These are phyloP conservation scores for Nothophytophthora sp. DNA, from an alignment of 352 stramenopile genomes.

Conservation along the genomic window DNA sequence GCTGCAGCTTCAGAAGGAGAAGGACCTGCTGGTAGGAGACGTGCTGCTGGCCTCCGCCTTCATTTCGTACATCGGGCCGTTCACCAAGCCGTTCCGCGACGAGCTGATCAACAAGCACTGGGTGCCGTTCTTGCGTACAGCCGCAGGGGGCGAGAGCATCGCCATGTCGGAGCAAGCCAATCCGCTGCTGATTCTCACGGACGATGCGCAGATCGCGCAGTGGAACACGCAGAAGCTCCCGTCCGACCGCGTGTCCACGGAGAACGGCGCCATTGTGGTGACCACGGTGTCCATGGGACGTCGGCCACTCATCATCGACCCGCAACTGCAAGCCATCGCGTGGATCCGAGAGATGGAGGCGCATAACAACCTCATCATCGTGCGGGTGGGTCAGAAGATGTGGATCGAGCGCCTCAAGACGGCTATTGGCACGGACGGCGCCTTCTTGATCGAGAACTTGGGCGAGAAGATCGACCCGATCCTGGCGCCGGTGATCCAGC, in stretches of 20 bases:
- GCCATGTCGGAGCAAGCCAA: constrained; percentile 92
- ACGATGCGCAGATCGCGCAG: constrained; percentile 91
- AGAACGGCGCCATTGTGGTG: constrained; percentile 93
- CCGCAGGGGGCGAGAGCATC: constrained; percentile 84
- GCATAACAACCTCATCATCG: constrained; percentile 91
- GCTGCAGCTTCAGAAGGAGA: constrained; percentile 90
- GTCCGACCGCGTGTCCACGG: constrained; percentile 92
- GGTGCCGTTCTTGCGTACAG: constrained; percentile 89
- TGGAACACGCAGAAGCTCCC: constrained; percentile 95
- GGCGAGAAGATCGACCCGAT: constrained; percentile 95
- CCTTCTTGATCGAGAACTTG: constrained; percentile 95
- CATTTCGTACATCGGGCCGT: constrained; percentile 96
- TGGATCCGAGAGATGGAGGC: constrained; percentile 94
- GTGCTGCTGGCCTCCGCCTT: constrained; percentile 94
- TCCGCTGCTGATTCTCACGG: constrained; percentile 89
- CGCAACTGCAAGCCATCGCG: constrained; percentile 93
- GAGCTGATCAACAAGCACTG: constrained; percentile 94
- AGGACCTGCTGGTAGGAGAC: constrained; percentile 93
- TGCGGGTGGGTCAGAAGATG: constrained; percentile 94
- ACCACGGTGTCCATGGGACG: constrained; percentile 90
- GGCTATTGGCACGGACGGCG: constrained; percentile 92
- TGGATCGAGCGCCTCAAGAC: constrained; percentile 94
- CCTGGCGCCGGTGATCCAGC: constrained; percentile 93
- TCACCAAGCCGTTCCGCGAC: constrained; percentile 95
- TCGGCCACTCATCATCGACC: constrained; percentile 94